Evolutionary conservation across 2,329 filamentous ascomycete genomes (phyloP).

Genomic region (Dendryphion nanum): DNA sequence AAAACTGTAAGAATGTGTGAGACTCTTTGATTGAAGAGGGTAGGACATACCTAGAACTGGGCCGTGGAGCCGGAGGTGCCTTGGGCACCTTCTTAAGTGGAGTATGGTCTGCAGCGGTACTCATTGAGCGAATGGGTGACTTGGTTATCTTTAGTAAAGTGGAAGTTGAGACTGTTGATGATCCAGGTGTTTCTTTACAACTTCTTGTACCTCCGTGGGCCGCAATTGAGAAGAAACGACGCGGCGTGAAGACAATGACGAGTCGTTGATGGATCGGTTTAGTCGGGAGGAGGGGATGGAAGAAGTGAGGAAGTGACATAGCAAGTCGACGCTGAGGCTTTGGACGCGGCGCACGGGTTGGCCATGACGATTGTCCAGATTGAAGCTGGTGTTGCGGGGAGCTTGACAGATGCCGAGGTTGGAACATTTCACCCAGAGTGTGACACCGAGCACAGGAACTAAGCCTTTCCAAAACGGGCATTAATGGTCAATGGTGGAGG

Average conservation of each 20-base stretch:
- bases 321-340: conserved; percentile 13
- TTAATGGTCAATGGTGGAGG: too few relatives aligned
- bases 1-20: conserved; percentile 2
- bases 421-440: neutral
- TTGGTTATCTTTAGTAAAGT: neutral
- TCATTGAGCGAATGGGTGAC: conserved; percentile 24
- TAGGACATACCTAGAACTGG: conserved; percentile 59
- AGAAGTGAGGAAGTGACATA: conserved; percentile 22
- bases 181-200: too few relatives aligned
- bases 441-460: neutral
- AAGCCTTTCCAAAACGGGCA: too few relatives aligned
- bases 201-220: too few relatives aligned
- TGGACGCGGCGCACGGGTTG: conserved; percentile 9
- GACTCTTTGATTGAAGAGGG: neutral
- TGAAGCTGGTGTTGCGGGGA: too few relatives aligned
- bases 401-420: conserved; percentile 1
- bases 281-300: conserved; percentile 10
- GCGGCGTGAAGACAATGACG: too few relatives aligned
- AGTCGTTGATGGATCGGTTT: too few relatives aligned
- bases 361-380: too few relatives aligned
- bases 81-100: conserved; percentile 33
- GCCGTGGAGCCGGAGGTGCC: conserved; percentile 51
- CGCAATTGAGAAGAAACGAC: too few relatives aligned
- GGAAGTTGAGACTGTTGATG: too few relatives aligned
- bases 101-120: conserved; percentile 30